A percentile compares a stretch with the other conserved stretches of the same genome.
Conservation (phyloP, 768 basidiomycete species). For the Fomitopsis pulvina region DNA sequence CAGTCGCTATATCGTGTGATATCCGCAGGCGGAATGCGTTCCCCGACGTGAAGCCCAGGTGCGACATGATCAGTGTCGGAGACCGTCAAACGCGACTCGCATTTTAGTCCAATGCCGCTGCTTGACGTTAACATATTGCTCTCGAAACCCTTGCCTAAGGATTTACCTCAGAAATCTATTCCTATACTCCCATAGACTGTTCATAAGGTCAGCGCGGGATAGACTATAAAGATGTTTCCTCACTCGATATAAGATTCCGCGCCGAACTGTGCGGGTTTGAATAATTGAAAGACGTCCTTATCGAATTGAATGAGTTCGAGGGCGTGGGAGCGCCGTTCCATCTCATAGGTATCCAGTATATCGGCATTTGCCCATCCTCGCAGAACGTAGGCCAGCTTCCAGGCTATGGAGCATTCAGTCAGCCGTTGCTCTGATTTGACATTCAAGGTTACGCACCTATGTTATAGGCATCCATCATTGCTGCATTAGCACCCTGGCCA, state of each 20-base stretch:
- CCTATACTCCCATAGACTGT: background rate
- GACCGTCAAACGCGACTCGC: conserved; percentile 37
- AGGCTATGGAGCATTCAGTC: conserved; percentile 28
- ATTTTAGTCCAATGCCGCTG: conserved; percentile 47
- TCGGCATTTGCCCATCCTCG: conserved; percentile 44
- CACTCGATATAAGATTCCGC: background rate
- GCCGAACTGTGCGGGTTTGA: conserved; percentile 49
- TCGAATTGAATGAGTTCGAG: conserved; percentile 72
- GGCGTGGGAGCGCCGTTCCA: conserved; percentile 61
- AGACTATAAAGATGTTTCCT: background rate
- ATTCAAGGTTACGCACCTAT: conserved; percentile 33
- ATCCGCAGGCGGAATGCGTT: conserved; percentile 44
- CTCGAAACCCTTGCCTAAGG: conserved; percentile 9
- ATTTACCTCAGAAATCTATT: background rate
- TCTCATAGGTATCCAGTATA: conserved; percentile 54
- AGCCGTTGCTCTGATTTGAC: background rate
- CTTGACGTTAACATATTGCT: conserved; percentile 43
- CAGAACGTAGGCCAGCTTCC: conserved; percentile 56
- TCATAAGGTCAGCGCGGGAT: background rate
- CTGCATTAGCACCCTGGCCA: conserved; percentile 73
- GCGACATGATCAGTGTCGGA: conserved; percentile 34
- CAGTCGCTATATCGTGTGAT: conserved; percentile 45
- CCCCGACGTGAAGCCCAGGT: conserved; percentile 37
- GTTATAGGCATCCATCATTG: conserved; percentile 72
- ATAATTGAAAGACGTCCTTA: conserved; percentile 27